Percentiles rank a stretch among this genome's conserved stretches.
Conservation (phyloP, 306 rosid genomes). For the Cercis canadensis region DNA sequence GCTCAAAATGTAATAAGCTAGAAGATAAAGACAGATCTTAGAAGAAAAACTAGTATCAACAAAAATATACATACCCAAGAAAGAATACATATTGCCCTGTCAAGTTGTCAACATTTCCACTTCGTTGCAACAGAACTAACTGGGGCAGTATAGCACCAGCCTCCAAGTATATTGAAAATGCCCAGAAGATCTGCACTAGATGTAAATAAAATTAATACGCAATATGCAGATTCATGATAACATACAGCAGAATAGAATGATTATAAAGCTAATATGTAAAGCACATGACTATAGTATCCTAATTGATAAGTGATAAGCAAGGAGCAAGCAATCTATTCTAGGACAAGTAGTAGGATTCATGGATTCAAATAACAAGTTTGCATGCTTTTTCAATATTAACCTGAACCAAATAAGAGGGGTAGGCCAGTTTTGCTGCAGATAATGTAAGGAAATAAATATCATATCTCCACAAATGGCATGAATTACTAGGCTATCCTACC, state of each 20-base stretch:
- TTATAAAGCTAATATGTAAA: slow-evolving; percentile 30
- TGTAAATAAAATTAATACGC: slow-evolving; percentile 14
- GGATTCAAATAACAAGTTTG: slow-evolving; percentile 1
- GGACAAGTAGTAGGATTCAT: slow-evolving; percentile 2
- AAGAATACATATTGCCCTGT: slow-evolving; percentile 87
- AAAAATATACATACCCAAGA: slow-evolving; percentile 72
- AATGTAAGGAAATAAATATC: slow-evolving; percentile 3
- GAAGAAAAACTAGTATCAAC: slow-evolving; percentile 8
- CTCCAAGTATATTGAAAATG: slow-evolving; percentile 95
- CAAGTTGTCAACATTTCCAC: slow-evolving; percentile 96
- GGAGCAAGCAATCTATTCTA: not conserved
- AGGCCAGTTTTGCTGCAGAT: not conserved
- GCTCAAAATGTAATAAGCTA: too few relatives aligned
- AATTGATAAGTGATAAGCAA: not conserved
- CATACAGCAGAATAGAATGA: slow-evolving; percentile 17
- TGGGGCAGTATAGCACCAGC: slow-evolving; percentile 92
- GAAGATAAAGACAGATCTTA: slow-evolving; percentile 3
- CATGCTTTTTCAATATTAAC: slow-evolving; percentile 7
- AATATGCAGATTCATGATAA: not conserved
- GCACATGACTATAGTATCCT: not conserved
- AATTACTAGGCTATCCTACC: not conserved
- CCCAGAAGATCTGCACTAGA: slow-evolving; percentile 78
- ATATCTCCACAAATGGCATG: not conserved
- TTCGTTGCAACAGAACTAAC: slow-evolving; percentile 84
- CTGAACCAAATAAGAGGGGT: not conserved